Conservation (phyloP, 1,139 yeast species). For the Yamadazyma taylorii region DNA sequence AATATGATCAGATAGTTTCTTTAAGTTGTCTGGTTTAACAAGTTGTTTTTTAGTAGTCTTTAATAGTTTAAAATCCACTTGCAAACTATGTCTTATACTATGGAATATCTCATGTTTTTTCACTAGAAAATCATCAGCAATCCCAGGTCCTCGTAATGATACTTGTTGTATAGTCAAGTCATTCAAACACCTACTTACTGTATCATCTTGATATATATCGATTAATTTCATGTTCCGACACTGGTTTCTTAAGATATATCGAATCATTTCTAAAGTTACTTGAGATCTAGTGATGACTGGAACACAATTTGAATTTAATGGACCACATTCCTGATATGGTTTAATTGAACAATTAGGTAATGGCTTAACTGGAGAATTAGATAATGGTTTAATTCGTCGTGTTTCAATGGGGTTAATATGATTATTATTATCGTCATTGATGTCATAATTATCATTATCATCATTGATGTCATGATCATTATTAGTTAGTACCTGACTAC, state of each 20-base stretch:
- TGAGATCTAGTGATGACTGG: constrained; percentile 26
- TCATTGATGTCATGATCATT: neutral
- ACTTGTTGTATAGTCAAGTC: constrained; percentile 20
- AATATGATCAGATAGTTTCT: constrained; percentile 17
- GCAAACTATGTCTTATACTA: constrained; percentile 29
- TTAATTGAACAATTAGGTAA: neutral
- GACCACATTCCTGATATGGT: neutral
- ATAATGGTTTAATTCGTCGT: too few species aligned
- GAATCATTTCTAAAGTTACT: constrained; percentile 28
- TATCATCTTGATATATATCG: constrained; percentile 25
- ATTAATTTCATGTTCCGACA: constrained; percentile 23
- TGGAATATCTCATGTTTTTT: constrained; percentile 29
- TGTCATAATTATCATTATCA: too few species aligned
- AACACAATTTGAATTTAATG: constrained; percentile 4
- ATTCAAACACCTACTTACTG: constrained; percentile 24
- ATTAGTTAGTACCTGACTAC: neutral
- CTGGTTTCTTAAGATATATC: constrained; percentile 26
- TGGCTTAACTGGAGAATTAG: too few species aligned
- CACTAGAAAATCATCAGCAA: constrained; percentile 7
- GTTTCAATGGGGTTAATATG: too few species aligned
- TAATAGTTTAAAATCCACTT: constrained; percentile 21
- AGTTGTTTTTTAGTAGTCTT: constrained; percentile 24
- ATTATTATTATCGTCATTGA: too few species aligned
- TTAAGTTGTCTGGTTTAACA: constrained; percentile 20
- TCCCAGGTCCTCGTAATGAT: constrained; percentile 6